Base-by-base conservation (phyloP, 2,329 filamentous ascomycete genomes). In the Trichoderma hamatum region DNA sequence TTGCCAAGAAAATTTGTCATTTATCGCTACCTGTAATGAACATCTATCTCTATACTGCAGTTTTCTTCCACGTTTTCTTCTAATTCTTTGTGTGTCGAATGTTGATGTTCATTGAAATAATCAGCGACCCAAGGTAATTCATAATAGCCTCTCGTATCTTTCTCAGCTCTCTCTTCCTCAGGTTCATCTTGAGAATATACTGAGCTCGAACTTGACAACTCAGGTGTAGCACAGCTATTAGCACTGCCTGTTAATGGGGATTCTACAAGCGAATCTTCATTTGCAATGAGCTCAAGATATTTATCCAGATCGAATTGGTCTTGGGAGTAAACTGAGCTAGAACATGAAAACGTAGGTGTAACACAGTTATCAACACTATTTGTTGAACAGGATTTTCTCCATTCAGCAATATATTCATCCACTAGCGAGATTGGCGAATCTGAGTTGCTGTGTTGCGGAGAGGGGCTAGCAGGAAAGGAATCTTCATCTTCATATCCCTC, bases 61-160 rank as follows among this genome's bases (percentile, higher is more conserved):
- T 9, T 16, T 9, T 65, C 16, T 13, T 28, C 32, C 6, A 14
- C n/a, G 21, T 13, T 11, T 32, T 34, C 2, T 39, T 39, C 7
- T 6, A 9, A 19, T 16, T n/a, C 39, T 14, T 43, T 24, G 26
- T 5, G 9, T 10, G 5, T 24, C 1, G 19, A 54, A 64, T 59
- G 9, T 69, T 59, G 11, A 2, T n/a, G 19, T 7, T 75, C 67
- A 30, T 77, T 76, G 70, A 78, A 77, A 60, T 78, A 78, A 24
- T 78, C 77, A 34, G 78, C 76, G 1, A 74, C 75, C 76, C 75
- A 77, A 3, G 74, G 72, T n/a, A 74, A 72, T 9, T 77, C 74
- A 34, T 74, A 75, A 1, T 75, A 70, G 13, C 73, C 72, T 1
- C 9, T 7, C 16, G 32, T 9, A 6, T 19, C 58, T 1, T 14